Conservation (phyloP, 345 rosid genomes). For the Xanthoceras sorbifolium region DNA sequence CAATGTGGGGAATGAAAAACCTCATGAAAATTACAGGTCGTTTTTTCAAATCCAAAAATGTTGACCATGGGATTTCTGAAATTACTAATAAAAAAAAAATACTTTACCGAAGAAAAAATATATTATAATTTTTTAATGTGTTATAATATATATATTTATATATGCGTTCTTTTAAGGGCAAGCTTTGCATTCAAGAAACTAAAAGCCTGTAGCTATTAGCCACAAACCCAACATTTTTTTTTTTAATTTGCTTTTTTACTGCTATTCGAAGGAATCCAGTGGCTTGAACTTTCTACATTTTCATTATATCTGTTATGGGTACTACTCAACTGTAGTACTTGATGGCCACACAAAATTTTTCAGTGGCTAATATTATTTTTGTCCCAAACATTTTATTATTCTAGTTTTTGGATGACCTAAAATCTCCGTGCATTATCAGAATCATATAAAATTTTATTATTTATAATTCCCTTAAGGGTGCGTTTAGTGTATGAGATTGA, state of each 20-base stretch:
- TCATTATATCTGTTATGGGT: neutral
- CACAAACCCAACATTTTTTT: neutral
- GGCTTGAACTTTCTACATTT: constrained; percentile 1
- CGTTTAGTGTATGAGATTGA: too few relatives aligned
- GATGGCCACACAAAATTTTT: neutral
- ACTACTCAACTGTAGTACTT: neutral
- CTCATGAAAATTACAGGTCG: constrained; percentile 1
- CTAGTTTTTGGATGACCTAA: neutral
- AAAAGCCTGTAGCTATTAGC: too few relatives aligned
- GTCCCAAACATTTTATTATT: neutral
- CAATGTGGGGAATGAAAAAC: neutral
- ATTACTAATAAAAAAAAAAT: too few relatives aligned
- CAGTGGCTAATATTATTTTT: neutral
- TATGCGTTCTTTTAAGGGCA: neutral
- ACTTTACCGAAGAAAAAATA: too few relatives aligned
- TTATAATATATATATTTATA: too few relatives aligned
- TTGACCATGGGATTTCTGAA: neutral
- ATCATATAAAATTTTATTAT: too few relatives aligned
- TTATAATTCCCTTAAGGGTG: too few relatives aligned
- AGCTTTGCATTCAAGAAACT: neutral
- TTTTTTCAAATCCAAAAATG: neutral
- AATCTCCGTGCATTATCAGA: neutral
- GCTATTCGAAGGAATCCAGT: neutral
- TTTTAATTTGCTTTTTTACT: neutral
- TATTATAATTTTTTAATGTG: too few relatives aligned